Conservation (phyloP, 2,329 filamentous ascomycete species). For the Colletotrichum spinosum region DNA sequence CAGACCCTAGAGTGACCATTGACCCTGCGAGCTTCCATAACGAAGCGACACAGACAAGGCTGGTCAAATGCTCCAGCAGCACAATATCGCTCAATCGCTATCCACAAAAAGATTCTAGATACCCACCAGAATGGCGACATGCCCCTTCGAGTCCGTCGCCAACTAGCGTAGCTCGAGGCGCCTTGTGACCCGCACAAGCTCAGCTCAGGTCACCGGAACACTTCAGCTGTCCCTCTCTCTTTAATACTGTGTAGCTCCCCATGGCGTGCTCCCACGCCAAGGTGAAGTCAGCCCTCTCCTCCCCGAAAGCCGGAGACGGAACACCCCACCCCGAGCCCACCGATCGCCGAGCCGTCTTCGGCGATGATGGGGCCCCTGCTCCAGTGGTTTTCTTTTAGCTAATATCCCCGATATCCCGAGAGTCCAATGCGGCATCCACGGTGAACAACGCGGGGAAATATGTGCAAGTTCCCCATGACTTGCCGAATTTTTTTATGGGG, state of each 20-base stretch:
- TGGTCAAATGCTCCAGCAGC: too few species aligned
- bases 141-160: too few species aligned
- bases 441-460: not conserved
- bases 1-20: too few species aligned
- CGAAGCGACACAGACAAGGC: too few species aligned
- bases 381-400: constrained; percentile 21
- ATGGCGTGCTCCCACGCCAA: constrained; percentile 8
- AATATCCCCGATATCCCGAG: constrained; percentile 31
- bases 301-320: constrained; percentile 35
- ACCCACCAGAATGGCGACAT: too few species aligned
- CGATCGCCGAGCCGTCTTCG: constrained; percentile 34
- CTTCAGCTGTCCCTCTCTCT: too few species aligned
- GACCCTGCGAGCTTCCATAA: too few species aligned
- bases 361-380: constrained; percentile 1
- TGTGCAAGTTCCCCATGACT: not conserved
- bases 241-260: not conserved
- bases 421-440: constrained; percentile 1
- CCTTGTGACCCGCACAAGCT: too few species aligned
- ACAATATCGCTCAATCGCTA: too few species aligned
- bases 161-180: too few species aligned
- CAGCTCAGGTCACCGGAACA: too few species aligned
- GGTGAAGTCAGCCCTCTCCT: not conserved
- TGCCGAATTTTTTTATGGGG: not conserved
- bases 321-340: constrained; percentile 28
- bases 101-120: too few species aligned